Percentiles rank a stretch among this genome's conserved stretches.
phyloP scores from a whole-genome alignment of 2,329 filamentous ascomycete genomes.

The Boeremia exigua region DNA sequence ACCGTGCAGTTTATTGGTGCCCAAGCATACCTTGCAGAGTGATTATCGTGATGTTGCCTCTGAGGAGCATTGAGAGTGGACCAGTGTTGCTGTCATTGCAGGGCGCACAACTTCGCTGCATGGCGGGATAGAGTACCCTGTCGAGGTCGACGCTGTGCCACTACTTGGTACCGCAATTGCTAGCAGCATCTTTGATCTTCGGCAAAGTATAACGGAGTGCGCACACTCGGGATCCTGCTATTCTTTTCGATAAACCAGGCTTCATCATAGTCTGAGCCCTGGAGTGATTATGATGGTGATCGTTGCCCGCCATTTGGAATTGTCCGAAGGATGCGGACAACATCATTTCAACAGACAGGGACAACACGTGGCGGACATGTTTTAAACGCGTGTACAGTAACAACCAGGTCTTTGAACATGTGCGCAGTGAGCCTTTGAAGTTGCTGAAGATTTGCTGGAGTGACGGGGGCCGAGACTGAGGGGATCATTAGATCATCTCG shows the following conservation, averaged over 20 bases:
- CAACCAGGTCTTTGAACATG: background rate
- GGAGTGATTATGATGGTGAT: background rate
- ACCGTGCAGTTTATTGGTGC: slow-evolving; percentile 3
- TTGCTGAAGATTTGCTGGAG: background rate
- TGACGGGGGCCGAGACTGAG: background rate
- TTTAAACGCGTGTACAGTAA: background rate
- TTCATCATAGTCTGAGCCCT: background rate
- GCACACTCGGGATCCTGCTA: background rate
- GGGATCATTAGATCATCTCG: slow-evolving; percentile 1
- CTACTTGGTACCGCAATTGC: slow-evolving; percentile 24
- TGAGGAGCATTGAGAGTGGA: slow-evolving; percentile 9
- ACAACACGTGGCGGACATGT: background rate
- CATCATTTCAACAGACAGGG: background rate
- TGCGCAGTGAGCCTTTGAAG: background rate
- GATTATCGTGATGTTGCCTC: slow-evolving; percentile 13
- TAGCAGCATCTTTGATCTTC: slow-evolving; percentile 5
- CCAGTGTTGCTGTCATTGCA: slow-evolving; percentile 12
- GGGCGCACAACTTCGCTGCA: slow-evolving; percentile 11
- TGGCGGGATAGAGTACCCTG: slow-evolving; percentile 5
- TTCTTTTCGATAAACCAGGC: background rate
- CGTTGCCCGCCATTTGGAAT: slow-evolving; percentile 8
- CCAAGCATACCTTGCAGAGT: slow-evolving; percentile 6
- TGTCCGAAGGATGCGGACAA: background rate
- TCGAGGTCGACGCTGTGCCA: slow-evolving; percentile 26
- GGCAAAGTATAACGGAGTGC: background rate